A percentile compares a stretch with the other conserved stretches of the same genome.
phyloP scores from a whole-genome alignment of 352 stramenopile genomes.

The Lagenidium giganteum region DNA sequence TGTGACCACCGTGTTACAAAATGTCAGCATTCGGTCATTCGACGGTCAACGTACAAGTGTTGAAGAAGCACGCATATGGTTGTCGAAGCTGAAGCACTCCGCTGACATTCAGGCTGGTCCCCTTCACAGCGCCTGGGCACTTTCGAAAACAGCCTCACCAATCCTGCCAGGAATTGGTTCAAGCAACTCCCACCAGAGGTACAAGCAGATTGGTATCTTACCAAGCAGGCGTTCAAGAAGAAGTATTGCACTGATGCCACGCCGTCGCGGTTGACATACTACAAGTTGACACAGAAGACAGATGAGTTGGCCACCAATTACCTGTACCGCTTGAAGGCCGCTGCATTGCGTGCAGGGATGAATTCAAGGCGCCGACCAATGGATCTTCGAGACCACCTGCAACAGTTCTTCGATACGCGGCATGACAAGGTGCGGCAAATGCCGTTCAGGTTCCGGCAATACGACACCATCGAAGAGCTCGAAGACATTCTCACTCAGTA shows the following conservation, averaged over 20 bases:
- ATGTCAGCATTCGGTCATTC: not conserved
- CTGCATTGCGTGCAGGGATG: slow-evolving; percentile 2
- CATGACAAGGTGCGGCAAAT: slow-evolving; percentile 11
- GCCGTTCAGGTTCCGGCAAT: slow-evolving; percentile 9
- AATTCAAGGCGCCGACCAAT: no score
- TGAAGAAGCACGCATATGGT: not conserved
- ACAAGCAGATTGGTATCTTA: not conserved
- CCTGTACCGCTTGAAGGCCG: slow-evolving; percentile 15
- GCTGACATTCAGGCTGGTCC: slow-evolving; percentile 7
- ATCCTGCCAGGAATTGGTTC: slow-evolving; percentile 3
- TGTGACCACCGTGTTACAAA: slow-evolving; percentile 1
- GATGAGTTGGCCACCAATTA: slow-evolving; percentile 12
- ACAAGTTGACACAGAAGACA: slow-evolving; percentile 12
- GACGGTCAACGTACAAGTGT: not conserved
- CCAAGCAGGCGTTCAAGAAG: slow-evolving; percentile 1
- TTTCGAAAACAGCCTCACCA: slow-evolving; percentile 6
- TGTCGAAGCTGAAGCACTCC: slow-evolving; percentile 5
- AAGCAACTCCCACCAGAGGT: slow-evolving; percentile 3
- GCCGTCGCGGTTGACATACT: slow-evolving; percentile 3
- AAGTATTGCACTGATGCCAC: slow-evolving; percentile 7
- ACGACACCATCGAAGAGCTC: slow-evolving; percentile 8
- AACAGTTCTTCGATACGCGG: slow-evolving; percentile 15
- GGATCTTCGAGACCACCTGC: slow-evolving; percentile 11
- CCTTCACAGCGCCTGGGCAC: slow-evolving; percentile 6
- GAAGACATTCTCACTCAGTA: slow-evolving; percentile 11